Evolutionary conservation across 2,329 filamentous ascomycete species (phyloP), one percentile per base, ranked within the genome.

Genomic region (Dothistroma septosporum): DNA sequence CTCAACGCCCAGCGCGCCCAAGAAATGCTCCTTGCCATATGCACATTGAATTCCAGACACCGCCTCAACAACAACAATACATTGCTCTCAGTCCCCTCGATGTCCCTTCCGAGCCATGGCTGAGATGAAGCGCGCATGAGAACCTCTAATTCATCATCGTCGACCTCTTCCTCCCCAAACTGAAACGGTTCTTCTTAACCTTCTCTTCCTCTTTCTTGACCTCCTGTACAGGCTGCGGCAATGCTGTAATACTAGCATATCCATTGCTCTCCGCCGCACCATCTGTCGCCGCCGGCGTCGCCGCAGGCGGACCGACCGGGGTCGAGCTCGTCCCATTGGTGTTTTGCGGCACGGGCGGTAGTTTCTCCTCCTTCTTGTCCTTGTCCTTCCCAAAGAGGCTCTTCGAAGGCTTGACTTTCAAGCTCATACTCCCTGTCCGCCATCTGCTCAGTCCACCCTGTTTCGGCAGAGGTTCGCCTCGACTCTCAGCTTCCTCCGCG

Each of bases 101-200:
- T 44, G 41, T 9, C 14, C n/a, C 16, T 19, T 4, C 41, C 16
- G 41, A 9, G 14, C 41, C 14, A 9, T 14, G 2, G 41, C 16
- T n/a, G 41, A n/a, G 16, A 19, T n/a, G 41, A 28, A 7, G 16
- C n/a, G 14, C 8, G n/a, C n/a, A 44, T n/a, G 41, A 55, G 44
- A 47, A 32, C 50, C 31, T 47, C 49, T 53, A 53, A 21, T 31
- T 53, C 50, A 53, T 41, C 46, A 67, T 32, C 10, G 61, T 63
- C 16, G 85, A 88, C 82, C 89, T 91, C 79, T 91, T 92, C 70
- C 85, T 79, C 4, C 88, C 86, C 12, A 91, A 70, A 61, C 83
- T 88, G 68, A 91, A 89, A 28, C 87, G 81, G 64, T 86, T 85
- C 73, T 85, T 78, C 72, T 83, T 83, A 48, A 78, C 76, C 55